Percentiles rank a stretch among this genome's conserved stretches.
These are phyloP conservation scores for Aureobasidium uvarum DNA, from an alignment of 2,329 filamentous ascomycete genomes.

Conservation along the genomic window DNA sequence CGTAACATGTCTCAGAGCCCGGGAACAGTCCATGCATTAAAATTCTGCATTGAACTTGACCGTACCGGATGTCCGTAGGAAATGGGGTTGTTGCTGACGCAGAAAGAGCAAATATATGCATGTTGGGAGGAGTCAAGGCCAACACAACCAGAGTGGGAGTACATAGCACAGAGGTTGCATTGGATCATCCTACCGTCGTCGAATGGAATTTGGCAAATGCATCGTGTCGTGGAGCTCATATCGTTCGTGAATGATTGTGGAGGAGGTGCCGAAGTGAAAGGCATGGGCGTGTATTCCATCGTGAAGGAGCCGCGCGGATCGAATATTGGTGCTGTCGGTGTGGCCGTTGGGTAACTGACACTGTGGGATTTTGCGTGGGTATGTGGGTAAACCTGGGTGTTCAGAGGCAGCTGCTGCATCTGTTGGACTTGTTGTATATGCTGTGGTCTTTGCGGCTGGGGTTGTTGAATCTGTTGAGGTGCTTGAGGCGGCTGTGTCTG, in stretches of 20 bases:
- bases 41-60: constrained; percentile 21
- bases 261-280: constrained; percentile 21
- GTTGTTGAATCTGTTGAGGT: constrained; percentile 16
- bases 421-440: neutral
- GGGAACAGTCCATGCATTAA: constrained; percentile 15
- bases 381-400: constrained; percentile 1
- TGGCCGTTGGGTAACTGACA: constrained; percentile 5
- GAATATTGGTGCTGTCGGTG: constrained; percentile 23
- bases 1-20: constrained; percentile 17
- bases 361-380: constrained; percentile 26
- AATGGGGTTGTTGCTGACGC: constrained; percentile 30
- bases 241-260: constrained; percentile 25
- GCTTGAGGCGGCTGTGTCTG: constrained; percentile 11
- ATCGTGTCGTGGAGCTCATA: constrained; percentile 48
- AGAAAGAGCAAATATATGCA: constrained; percentile 54
- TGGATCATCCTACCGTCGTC: constrained; percentile 60
- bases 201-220: constrained; percentile 56
- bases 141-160: constrained; percentile 59
- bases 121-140: constrained; percentile 51
- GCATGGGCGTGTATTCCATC: constrained; percentile 17
- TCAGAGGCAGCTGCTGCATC: constrained; percentile 21
- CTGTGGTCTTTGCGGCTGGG: constrained; percentile 21
- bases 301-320: constrained; percentile 25
- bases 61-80: constrained; percentile 9
- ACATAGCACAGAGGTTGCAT: constrained; percentile 63